Evolutionary conservation across 2,329 filamentous ascomycete species (phyloP).

Genomic region (Colletotrichum spinosum): DNA sequence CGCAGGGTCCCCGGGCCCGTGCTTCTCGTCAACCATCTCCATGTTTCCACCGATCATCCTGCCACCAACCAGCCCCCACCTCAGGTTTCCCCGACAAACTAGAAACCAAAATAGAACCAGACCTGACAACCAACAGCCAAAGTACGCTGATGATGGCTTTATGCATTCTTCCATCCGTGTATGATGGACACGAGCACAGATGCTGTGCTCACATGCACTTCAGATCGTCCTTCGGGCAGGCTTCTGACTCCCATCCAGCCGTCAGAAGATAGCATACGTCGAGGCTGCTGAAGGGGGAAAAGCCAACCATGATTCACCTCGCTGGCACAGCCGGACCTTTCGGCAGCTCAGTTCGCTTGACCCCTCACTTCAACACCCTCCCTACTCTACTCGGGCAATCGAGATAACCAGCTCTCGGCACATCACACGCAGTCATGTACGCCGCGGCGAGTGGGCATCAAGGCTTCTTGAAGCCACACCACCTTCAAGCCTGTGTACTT

Average conservation of each 20-base stretch:
- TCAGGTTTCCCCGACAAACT: slow-evolving; percentile 11
- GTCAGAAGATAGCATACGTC: not conserved
- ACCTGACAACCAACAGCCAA: not conserved
- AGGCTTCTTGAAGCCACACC: slow-evolving; percentile 12
- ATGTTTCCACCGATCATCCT: slow-evolving; percentile 26
- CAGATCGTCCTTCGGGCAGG: not conserved
- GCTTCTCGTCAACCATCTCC: slow-evolving; percentile 26
- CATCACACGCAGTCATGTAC: too few relatives aligned
- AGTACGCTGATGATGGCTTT: slow-evolving; percentile 8
- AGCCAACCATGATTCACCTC: slow-evolving; percentile 5
- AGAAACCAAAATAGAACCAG: slow-evolving; percentile 25
- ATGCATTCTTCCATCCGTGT: slow-evolving; percentile 1
- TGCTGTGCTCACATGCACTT: too few relatives aligned
- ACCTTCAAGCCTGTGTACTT: slow-evolving; percentile 7
- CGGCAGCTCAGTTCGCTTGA: slow-evolving; percentile 7
- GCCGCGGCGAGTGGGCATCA: not conserved
- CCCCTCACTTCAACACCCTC: too few relatives aligned
- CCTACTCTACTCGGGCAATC: not conserved
- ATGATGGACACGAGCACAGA: not conserved
- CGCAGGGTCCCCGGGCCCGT: slow-evolving; percentile 20
- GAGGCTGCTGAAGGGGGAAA: not conserved
- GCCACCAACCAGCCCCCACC: slow-evolving; percentile 9
- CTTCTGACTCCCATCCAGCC: not conserved
- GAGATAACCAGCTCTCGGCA: slow-evolving; percentile 4
- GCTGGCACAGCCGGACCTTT: slow-evolving; percentile 17